Evolutionary conservation across 164 flowering plant species (phyloP).

Genomic region (Umbellularia californica): DNA sequence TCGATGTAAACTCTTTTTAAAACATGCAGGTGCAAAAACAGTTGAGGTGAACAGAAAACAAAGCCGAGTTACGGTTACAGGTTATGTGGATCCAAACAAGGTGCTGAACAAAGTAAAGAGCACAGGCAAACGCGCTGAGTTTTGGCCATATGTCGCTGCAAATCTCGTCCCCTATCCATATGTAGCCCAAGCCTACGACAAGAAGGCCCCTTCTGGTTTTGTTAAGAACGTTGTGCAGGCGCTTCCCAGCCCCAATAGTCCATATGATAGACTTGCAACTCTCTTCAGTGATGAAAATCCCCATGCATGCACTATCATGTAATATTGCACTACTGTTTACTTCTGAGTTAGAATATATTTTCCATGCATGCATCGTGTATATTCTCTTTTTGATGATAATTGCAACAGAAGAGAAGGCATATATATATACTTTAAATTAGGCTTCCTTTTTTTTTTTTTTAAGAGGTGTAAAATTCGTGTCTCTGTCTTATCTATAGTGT

Average conservation of each 20-base stretch:
- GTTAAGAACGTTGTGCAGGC: conserved; percentile 51
- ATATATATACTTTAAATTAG: no score
- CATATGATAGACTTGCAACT: conserved; percentile 33
- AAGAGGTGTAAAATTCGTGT: no score
- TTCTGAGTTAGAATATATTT: no score
- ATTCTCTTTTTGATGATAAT: no score
- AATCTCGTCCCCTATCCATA: conserved; percentile 61
- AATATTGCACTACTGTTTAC: conserved; percentile 10
- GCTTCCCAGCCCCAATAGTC: conserved; percentile 28
- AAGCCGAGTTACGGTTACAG: conserved; percentile 52
- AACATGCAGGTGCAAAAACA: conserved; percentile 37
- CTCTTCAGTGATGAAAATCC: conserved; percentile 76
- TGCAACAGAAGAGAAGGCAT: no score
- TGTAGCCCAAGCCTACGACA: conserved; percentile 56
- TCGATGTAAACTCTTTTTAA: neutral
- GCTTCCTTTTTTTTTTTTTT: no score
- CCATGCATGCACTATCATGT: conserved; percentile 71
- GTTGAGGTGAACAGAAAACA: conserved; percentile 65
- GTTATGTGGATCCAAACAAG: conserved; percentile 63
- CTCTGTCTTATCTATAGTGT: no score
- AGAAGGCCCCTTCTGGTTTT: conserved; percentile 63
- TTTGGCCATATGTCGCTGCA: conserved; percentile 73
- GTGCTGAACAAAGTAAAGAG: conserved; percentile 60
- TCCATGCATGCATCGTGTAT: no score
- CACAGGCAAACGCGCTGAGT: conserved; percentile 70